These are phyloP conservation scores for Termitomyces sp. DNA, from an alignment of 768 basidiomycete species.

Conservation along the genomic window DNA sequence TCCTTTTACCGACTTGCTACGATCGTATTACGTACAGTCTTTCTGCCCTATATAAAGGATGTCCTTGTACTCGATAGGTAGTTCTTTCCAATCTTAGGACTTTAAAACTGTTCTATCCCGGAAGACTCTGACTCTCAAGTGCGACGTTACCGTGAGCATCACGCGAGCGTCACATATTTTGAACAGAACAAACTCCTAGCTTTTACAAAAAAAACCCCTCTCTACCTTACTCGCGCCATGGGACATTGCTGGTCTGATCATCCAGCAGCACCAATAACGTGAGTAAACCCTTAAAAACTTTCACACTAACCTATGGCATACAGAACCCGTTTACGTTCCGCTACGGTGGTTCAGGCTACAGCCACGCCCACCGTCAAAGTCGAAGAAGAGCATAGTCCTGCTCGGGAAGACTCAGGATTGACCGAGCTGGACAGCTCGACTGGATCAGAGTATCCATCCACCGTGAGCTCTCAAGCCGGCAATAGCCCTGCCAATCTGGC, in stretches of 20 bases:
- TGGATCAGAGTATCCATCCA: neutral
- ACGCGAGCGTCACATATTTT: too few relatives aligned
- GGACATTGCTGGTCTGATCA: neutral
- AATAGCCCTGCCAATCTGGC: neutral
- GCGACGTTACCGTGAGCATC: too few relatives aligned
- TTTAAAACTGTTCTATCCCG: too few relatives aligned
- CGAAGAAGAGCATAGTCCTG: accelerated
- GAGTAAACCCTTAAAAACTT: neutral
- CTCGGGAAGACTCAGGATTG: neutral
- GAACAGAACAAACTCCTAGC: neutral
- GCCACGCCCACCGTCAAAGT: too few relatives aligned
- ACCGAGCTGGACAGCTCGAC: neutral
- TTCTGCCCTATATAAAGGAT: too few relatives aligned
- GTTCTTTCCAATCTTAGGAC: too few relatives aligned
- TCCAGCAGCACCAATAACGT: neutral
- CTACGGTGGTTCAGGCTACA: neutral
- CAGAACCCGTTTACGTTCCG: neutral
- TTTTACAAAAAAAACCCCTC: neutral
- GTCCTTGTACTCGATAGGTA: too few relatives aligned
- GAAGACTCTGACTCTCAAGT: too few relatives aligned
- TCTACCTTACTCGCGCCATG: neutral
- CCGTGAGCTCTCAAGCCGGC: neutral
- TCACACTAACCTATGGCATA: neutral
- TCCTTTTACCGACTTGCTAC: too few relatives aligned
- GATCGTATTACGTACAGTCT: too few relatives aligned